These are phyloP conservation scores for Pythium brachiatum DNA, from an alignment of 352 stramenopile genomes.

Conservation along the genomic window DNA sequence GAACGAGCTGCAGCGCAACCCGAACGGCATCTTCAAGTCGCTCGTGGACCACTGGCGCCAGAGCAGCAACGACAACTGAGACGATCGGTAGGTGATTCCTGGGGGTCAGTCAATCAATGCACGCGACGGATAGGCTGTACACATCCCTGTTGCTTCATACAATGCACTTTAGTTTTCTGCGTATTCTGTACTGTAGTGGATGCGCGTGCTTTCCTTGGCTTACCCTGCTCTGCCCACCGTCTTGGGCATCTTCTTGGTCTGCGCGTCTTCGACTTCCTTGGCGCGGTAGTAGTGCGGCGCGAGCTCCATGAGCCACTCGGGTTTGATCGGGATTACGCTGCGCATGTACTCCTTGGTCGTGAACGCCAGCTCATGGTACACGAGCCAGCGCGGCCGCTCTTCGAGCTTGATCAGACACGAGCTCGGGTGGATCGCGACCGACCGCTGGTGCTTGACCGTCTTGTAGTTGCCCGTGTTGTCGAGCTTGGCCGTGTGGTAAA, in stretches of 20 bases:
- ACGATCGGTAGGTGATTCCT: not conserved
- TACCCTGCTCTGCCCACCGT: conserved; percentile 42
- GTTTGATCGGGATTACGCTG: conserved; percentile 95
- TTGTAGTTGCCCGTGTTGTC: conserved; percentile 97
- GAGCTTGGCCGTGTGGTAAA: conserved; percentile 99
- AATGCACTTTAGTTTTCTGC: not conserved
- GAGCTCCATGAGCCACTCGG: conserved; percentile 98
- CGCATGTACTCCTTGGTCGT: conserved; percentile 99
- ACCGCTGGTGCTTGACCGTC: conserved; percentile 98
- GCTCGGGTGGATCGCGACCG: conserved; percentile 98
- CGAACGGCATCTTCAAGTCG: conserved; percentile 58
- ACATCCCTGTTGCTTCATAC: not conserved
- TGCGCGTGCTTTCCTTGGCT: not conserved
- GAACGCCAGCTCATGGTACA: conserved; percentile 99
- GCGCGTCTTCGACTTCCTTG: conserved; percentile 95
- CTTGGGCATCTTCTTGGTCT: conserved; percentile 98
- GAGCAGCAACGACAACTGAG: conserved; percentile 19
- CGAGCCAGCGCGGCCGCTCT: conserved; percentile 92
- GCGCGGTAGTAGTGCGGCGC: conserved; percentile 99
- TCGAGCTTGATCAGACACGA: conserved; percentile 93
- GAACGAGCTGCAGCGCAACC: conserved; percentile 69
- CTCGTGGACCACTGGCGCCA: conserved; percentile 70
- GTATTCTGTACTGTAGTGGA: not conserved
- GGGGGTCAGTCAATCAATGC: not conserved
- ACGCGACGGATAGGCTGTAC: not conserved